A percentile compares a stretch with the other conserved stretches of the same genome.
phyloP scores from a whole-genome alignment of 192 early-diverging fungal genomes.

The Umbelopsis vinacea region DNA sequence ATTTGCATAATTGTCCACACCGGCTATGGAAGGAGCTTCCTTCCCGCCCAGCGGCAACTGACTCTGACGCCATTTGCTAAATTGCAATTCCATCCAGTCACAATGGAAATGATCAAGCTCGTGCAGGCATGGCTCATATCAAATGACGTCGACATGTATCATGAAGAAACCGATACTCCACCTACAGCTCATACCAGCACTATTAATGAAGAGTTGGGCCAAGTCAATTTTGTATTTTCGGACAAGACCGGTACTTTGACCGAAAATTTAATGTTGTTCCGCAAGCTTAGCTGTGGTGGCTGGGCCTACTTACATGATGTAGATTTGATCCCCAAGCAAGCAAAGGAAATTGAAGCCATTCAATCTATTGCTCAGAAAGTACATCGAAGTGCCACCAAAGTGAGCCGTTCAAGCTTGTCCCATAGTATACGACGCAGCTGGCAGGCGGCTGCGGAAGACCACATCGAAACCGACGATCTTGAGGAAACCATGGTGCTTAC shows the following conservation, averaged over 20 bases:
- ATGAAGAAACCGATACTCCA: slow-evolving; percentile 67
- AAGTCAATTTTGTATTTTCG: slow-evolving; percentile 86
- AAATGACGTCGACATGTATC: slow-evolving; percentile 80
- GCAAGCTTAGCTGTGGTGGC: slow-evolving; percentile 67
- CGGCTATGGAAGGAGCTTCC: slow-evolving; percentile 42
- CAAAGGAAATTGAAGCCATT: slow-evolving; percentile 27
- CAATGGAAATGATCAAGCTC: slow-evolving; percentile 84
- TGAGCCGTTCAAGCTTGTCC: not conserved
- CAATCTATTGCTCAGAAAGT: slow-evolving; percentile 14
- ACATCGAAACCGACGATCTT: not conserved
- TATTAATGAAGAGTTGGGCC: slow-evolving; percentile 89
- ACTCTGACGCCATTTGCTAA: slow-evolving; percentile 60
- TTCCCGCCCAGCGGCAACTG: slow-evolving; percentile 40
- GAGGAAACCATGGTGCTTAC: slow-evolving; percentile 1
- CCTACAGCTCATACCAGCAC: slow-evolving; percentile 78
- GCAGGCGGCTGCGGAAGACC: not conserved
- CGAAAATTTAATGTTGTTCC: slow-evolving; percentile 84
- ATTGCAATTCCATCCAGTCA: slow-evolving; percentile 50
- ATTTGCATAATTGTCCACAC: slow-evolving; percentile 59
- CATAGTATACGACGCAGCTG: not conserved
- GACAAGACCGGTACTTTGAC: slow-evolving; percentile 93
- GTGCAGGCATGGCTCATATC: slow-evolving; percentile 78
- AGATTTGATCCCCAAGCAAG: slow-evolving; percentile 50
- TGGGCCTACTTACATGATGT: slow-evolving; percentile 64
- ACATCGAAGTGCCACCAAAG: slow-evolving; percentile 4